phyloP scores from a whole-genome alignment of 345 rosid species.

The Linum lewisii region DNA sequence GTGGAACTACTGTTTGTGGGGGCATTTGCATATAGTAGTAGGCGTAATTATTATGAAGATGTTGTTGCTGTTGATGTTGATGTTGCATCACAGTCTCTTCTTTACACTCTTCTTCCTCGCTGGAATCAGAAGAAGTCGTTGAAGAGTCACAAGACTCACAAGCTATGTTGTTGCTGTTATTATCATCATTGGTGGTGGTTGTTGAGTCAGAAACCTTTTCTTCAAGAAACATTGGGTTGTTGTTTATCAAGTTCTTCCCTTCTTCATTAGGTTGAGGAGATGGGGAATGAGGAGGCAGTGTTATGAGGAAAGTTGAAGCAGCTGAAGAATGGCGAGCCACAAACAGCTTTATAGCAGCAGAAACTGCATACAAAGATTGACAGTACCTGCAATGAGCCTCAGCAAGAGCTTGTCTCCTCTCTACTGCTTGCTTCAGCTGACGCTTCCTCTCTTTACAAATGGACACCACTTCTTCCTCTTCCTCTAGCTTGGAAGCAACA shows the following conservation, averaged over 20 bases:
- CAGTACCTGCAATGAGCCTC: constrained; percentile 58
- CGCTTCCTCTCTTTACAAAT: constrained; percentile 57
- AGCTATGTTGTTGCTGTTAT: constrained; percentile 6
- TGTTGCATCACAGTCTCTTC: constrained; percentile 19
- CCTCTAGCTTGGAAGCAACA: constrained; percentile 56
- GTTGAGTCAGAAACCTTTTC: constrained; percentile 34
- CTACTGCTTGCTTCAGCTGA: constrained; percentile 46
- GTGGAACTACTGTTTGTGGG: constrained; percentile 23
- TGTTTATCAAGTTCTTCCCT: constrained; percentile 23
- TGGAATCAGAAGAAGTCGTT: constrained; percentile 22
- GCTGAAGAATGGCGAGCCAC: constrained; percentile 63
- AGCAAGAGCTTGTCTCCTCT: constrained; percentile 51
- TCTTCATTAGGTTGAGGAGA: constrained; percentile 20
- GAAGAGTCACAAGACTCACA: constrained; percentile 37
- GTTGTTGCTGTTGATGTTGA: constrained; percentile 10
- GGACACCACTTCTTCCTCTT: constrained; percentile 63
- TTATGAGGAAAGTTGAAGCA: constrained; percentile 54
- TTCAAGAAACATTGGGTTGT: constrained; percentile 49
- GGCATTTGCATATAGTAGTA: constrained; percentile 60
- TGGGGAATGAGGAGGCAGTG: constrained; percentile 36
- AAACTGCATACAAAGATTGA: constrained; percentile 58
- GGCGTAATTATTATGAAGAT: constrained; percentile 20
- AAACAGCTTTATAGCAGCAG: constrained; percentile 60
- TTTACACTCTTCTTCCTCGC: constrained; percentile 24
- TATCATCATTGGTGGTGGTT: constrained; percentile 35